Evolutionary conservation across 108 stramenopile genomes (phyloP).

Genomic region (Poteriospumella lacustris): DNA sequence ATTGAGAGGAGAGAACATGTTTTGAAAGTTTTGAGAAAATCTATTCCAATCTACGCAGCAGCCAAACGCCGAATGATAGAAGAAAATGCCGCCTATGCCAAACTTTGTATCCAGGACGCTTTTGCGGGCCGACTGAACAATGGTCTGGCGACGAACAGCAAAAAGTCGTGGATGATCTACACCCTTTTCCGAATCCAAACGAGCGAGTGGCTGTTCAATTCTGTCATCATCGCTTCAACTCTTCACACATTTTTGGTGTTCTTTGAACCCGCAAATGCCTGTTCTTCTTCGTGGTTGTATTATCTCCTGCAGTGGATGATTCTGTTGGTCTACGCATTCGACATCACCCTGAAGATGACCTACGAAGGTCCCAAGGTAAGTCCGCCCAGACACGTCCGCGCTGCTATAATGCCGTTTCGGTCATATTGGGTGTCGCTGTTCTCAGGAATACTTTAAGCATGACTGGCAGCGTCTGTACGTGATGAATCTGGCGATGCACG

Average conservation of each 20-base stretch:
- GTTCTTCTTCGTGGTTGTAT: neutral
- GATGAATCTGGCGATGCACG: too few species aligned
- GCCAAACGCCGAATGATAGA: neutral
- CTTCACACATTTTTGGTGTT: conserved; percentile 17
- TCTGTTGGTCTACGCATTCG: conserved; percentile 34
- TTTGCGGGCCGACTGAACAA: conserved; percentile 20
- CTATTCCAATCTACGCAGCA: neutral
- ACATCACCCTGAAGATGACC: conserved; percentile 35
- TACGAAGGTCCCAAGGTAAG: conserved; percentile 40
- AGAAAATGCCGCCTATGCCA: conserved; percentile 9
- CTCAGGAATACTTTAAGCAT: conserved; percentile 23
- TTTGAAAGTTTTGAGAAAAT: neutral
- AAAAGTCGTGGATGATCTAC: conserved; percentile 18
- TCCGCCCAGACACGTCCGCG: conserved; percentile 22
- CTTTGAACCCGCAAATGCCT: conserved; percentile 11
- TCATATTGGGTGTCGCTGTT: conserved; percentile 19
- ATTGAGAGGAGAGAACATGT: neutral
- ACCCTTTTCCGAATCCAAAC: conserved; percentile 18
- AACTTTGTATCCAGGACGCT: conserved; percentile 21
- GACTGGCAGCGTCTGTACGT: conserved; percentile 15
- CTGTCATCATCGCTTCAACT: neutral
- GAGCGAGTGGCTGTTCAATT: neutral
- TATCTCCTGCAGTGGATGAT: conserved; percentile 16
- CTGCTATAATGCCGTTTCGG: conserved; percentile 26
- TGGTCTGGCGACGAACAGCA: conserved; percentile 27